Evolutionary conservation across 2,329 filamentous ascomycete genomes (phyloP).

Genomic region (Fusarium haematococcum): DNA sequence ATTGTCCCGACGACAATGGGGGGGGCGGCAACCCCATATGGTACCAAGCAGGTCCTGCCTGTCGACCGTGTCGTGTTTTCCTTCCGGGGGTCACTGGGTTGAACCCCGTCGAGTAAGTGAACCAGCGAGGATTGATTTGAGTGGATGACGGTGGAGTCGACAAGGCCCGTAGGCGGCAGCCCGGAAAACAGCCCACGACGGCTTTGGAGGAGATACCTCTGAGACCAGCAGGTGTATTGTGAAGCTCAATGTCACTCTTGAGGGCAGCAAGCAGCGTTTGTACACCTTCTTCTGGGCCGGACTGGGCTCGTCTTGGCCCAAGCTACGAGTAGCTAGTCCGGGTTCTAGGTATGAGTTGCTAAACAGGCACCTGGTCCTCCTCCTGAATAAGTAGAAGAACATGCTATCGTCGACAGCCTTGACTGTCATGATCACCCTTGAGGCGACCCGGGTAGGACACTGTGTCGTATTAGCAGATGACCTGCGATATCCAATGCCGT

Average conservation of each 20-base stretch:
- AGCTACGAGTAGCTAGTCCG: constrained; percentile 35
- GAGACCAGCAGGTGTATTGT: constrained; percentile 20
- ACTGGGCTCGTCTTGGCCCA: constrained; percentile 27
- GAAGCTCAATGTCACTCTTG: constrained; percentile 29
- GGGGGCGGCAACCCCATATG: constrained; percentile 1
- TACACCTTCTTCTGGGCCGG: constrained; percentile 12
- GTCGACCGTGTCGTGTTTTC: not conserved
- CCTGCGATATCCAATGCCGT: not conserved
- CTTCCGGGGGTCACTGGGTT: not conserved
- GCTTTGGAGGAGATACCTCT: constrained; percentile 20
- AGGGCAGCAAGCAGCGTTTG: constrained; percentile 18
- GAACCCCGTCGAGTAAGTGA: constrained; percentile 14
- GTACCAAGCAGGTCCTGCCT: constrained; percentile 5
- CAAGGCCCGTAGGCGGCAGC: constrained; percentile 24
- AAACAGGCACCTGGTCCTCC: constrained; percentile 14
- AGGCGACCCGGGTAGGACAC: not conserved
- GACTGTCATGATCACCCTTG: not conserved
- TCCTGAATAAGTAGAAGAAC: constrained; percentile 11
- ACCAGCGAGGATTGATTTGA: constrained; percentile 24
- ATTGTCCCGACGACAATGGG: not conserved
- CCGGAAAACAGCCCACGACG: constrained; percentile 34
- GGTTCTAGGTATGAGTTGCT: constrained; percentile 30
- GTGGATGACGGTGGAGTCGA: constrained; percentile 25
- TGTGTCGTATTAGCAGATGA: not conserved
- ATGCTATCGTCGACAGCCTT: not conserved